phyloP scores from a whole-genome alignment of 228 moss, liverwort and hornwort species.

The Sphagnum fallax region DNA sequence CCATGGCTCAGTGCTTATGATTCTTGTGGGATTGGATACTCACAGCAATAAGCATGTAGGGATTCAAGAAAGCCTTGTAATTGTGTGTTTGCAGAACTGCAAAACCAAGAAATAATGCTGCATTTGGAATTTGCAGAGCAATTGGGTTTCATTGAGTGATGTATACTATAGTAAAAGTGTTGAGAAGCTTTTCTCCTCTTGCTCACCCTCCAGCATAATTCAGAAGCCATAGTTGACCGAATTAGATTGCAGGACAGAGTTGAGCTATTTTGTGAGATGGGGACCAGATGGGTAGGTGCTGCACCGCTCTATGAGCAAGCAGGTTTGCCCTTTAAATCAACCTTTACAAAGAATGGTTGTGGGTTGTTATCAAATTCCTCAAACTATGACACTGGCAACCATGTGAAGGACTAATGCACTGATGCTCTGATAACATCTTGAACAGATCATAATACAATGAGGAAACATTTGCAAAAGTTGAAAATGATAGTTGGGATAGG shows the following conservation, averaged over 20 bases:
- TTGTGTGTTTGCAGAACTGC: background rate
- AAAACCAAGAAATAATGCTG: background rate
- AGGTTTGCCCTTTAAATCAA: slow-evolving; percentile 21
- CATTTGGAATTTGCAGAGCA: background rate
- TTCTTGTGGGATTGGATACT: background rate
- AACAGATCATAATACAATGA: slow-evolving; percentile 61
- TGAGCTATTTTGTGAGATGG: slow-evolving; percentile 67
- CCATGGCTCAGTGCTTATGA: no score
- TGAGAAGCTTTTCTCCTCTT: no score
- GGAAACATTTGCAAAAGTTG: slow-evolving; percentile 47
- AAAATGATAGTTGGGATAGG: background rate
- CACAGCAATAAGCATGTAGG: background rate
- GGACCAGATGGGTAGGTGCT: slow-evolving; percentile 69
- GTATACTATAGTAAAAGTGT: no score
- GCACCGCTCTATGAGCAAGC: slow-evolving; percentile 94
- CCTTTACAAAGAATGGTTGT: background rate
- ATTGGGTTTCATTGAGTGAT: background rate
- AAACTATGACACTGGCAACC: background rate
- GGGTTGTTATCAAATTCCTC: background rate
- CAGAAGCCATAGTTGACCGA: background rate
- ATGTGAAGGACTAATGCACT: background rate
- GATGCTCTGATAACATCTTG: background rate
- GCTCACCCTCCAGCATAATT: no score
- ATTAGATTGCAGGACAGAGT: slow-evolving; percentile 35
- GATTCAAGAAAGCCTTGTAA: background rate